Percentiles rank a stretch among this genome's conserved stretches.
Evolutionary conservation across 2,329 filamentous ascomycete genomes (phyloP).

Genomic region (Fusarium begoniae): DNA sequence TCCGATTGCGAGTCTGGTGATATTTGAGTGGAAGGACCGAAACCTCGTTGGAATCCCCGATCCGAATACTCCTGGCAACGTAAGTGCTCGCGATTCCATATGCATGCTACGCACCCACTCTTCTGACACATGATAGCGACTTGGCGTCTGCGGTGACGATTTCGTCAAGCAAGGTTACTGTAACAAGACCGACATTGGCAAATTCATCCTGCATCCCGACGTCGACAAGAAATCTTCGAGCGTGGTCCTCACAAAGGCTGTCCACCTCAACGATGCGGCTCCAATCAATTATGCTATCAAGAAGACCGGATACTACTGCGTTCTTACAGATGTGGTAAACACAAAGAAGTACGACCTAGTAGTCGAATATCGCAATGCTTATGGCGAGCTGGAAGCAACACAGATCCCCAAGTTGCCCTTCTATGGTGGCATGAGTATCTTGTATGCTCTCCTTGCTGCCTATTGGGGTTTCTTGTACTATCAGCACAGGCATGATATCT

Average conservation of each 20-base stretch:
- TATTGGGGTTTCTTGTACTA: slow-evolving; percentile 96
- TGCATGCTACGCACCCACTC: background rate
- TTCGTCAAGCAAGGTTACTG: slow-evolving; percentile 76
- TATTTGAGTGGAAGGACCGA: slow-evolving; percentile 95
- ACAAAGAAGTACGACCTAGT: slow-evolving; percentile 78
- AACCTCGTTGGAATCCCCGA: slow-evolving; percentile 77
- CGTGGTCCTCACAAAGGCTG: slow-evolving; percentile 79
- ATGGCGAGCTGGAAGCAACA: slow-evolving; percentile 92
- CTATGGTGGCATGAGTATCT: slow-evolving; percentile 92
- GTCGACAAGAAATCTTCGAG: slow-evolving; percentile 76
- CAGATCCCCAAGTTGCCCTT: slow-evolving; percentile 98
- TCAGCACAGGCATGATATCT: slow-evolving; percentile 90
- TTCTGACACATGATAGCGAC: slow-evolving; percentile 45
- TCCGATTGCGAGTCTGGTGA: slow-evolving; percentile 81
- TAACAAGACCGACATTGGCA: slow-evolving; percentile 78
- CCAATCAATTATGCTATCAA: slow-evolving; percentile 84
- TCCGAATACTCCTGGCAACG: slow-evolving; percentile 61
- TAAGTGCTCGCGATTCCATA: slow-evolving; percentile 48
- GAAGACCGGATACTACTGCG: slow-evolving; percentile 96
- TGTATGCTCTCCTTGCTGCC: slow-evolving; percentile 86
- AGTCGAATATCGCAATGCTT: slow-evolving; percentile 94
- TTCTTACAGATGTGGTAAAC: slow-evolving; percentile 78
- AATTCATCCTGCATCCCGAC: slow-evolving; percentile 84
- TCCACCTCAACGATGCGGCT: slow-evolving; percentile 80
- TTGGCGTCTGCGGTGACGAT: slow-evolving; percentile 76